Evolutionary conservation across 2,329 filamentous ascomycete species (phyloP), one percentile per base, ranked within the genome.

Genomic region (Cordyceps javanica): DNA sequence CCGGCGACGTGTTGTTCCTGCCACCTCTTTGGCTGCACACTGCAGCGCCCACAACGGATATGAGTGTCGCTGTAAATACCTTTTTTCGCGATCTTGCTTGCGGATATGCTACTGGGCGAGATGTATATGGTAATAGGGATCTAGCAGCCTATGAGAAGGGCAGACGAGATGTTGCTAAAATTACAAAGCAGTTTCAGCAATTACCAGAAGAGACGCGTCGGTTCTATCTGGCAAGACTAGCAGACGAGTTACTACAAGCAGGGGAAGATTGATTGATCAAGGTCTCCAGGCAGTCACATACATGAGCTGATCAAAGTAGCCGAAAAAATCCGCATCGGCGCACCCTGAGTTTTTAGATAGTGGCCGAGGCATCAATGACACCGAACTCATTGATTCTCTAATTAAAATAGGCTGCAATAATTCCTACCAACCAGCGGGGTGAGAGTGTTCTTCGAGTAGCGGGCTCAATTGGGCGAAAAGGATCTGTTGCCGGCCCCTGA

Each of bases 41-140:
- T 0, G 87, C 86, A 2, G 78, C 80, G 0, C 85, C 87, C 1
- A 76, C 71, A 1, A 73, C 80, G 8, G 69, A 75, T 45, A 69
- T 83, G 60, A 91, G 89, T 63, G 77, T 96, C 8, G 90, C 90
- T 1, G 86, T 96, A n/a, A 96, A 96, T 68, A 82, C 93, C 28
- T 96, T 96, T 75, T 96, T 95, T 73, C 83, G 85, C 44, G 87
- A 86, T 60, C 75, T 94, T 10, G 75, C 84, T 3, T 74, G 69
- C 3, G 84, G 82, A 1, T 94, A 94, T 68, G 85, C 90, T 1
- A 70, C 80, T 1, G 91, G 91, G 1, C 82, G 86, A 62, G 91
- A 96, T 68, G 87, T 96, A 0, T 96, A 96, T 67, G 91, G 90
- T 1, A 96, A 96, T 67, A 80, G 90, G 39, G 92, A 96, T 70